Evolutionary conservation across 306 rosid species (phyloP).

Genomic region (Castanea sativa): DNA sequence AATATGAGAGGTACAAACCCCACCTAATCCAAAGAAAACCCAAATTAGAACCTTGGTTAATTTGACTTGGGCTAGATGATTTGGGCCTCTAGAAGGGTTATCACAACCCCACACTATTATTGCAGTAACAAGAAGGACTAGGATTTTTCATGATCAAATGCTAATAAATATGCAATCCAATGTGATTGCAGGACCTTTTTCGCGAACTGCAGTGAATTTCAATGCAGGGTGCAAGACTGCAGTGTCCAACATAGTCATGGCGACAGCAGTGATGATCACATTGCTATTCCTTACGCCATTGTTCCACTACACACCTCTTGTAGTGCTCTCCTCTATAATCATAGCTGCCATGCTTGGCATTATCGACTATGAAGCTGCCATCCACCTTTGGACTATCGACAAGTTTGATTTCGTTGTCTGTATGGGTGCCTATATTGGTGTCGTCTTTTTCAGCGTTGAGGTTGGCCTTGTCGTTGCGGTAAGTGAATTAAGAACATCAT

Average conservation of each 20-base stretch:
- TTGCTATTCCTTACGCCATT: conserved; percentile 77
- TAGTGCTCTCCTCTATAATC: conserved; percentile 80
- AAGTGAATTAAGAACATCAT: conserved; percentile 1
- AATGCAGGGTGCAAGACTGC: conserved; percentile 98
- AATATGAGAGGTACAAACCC: not conserved
- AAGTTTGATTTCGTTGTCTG: conserved; percentile 83
- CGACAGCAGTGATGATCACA: conserved; percentile 88
- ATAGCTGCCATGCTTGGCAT: conserved; percentile 96
- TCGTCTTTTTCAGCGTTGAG: conserved; percentile 76
- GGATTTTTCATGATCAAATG: no score
- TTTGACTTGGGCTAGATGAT: not conserved
- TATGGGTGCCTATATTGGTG: conserved; percentile 73
- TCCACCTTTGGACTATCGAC: conserved; percentile 86
- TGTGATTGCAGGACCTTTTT: conserved; percentile 82
- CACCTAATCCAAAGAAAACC: not conserved
- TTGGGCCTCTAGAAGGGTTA: not conserved
- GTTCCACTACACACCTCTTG: conserved; percentile 94
- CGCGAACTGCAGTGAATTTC: conserved; percentile 91
- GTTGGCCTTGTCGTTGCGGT: conserved; percentile 88
- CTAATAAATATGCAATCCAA: not conserved
- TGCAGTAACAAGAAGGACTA: no score
- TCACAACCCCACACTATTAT: no score
- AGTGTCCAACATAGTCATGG: conserved; percentile 86
- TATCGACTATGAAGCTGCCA: conserved; percentile 81
- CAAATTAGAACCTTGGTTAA: not conserved